Evolutionary conservation across 2,329 filamentous ascomycete species (phyloP), one percentile per base, ranked within the genome.

Genomic region (Colletotrichum sansevieriae): DNA sequence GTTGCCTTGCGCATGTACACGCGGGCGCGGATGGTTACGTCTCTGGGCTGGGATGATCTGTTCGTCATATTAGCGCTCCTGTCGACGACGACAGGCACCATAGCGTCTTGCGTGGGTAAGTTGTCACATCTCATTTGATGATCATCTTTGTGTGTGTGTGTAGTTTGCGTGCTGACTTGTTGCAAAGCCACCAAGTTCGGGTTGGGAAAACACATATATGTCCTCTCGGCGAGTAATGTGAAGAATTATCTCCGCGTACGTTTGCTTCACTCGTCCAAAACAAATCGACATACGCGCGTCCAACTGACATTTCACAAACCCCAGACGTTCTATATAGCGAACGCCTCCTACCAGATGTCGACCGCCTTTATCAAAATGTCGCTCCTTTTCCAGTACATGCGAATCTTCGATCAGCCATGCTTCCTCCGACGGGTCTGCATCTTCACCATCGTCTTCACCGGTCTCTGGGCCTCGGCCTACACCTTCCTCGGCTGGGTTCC

Each of bases 361-460:
- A 78, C 76, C 12, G 75, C 76, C 0, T 74, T 80, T 35, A 77
- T 79, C 73, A 81, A 81, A 54, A 73, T 81, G 7, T 79, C 78
- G 6, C 74, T 81, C 0, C 73, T 81, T 1, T 67, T 77, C 11
- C 79, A 81, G 41, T 81, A 79, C 70, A 75, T 81, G 15, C 78
- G 78, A 10, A 71, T 81, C n/a, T 79, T 78, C 71, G 64, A 71
- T 2, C 68, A 57, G 8, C 72, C 74, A 46, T 74, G 74, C 63
- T 68, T 72, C 33, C 72, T 76, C 56, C 68, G 76, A 51, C 72
- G 63, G 18, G 6, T 75, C 70, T 54, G 73, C 65, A 58, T 68
- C 18, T 35, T 8, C 12, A 20, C 35, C 39, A 35, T 63, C 57
- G 10, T 54, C 37, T 47, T 70, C 51, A 60, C 74, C 22, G 74